Evolutionary conservation across 2,329 filamentous ascomycete species (phyloP).

Genomic region (Tolypocladium guangdongense): DNA sequence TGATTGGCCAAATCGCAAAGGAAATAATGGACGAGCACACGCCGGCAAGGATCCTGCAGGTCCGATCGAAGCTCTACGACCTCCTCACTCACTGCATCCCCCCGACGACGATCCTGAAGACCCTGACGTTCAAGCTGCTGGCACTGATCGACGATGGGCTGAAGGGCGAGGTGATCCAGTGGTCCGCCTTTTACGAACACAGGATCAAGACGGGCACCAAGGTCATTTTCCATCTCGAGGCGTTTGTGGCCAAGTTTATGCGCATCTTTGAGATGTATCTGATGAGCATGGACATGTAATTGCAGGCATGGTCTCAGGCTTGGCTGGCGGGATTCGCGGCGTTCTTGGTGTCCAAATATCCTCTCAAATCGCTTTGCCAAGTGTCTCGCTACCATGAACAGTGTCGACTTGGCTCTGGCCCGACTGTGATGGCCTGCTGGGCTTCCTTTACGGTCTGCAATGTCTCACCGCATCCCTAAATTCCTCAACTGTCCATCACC

Average conservation of each 20-base stretch:
- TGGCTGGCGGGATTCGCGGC: background rate
- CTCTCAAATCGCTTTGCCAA: background rate
- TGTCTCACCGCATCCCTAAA: background rate
- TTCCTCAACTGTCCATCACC: background rate
- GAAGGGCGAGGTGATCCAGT: slow-evolving; percentile 86
- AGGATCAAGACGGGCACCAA: slow-evolving; percentile 85
- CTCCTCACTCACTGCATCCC: slow-evolving; percentile 95
- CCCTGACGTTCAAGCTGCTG: slow-evolving; percentile 86
- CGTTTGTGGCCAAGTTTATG: slow-evolving; percentile 99
- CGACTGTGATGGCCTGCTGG: background rate
- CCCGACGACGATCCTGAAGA: slow-evolving; percentile 86
- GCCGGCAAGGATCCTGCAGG: slow-evolving; percentile 77
- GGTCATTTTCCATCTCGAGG: slow-evolving; percentile 95
- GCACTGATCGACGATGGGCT: slow-evolving; percentile 76
- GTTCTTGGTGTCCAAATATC: background rate
- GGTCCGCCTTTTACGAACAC: slow-evolving; percentile 97
- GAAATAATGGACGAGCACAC: slow-evolving; percentile 91
- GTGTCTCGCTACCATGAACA: background rate
- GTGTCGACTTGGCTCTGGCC: background rate
- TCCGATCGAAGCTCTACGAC: slow-evolving; percentile 92
- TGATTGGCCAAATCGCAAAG: slow-evolving; percentile 80
- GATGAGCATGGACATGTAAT: slow-evolving; percentile 74
- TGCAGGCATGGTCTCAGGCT: background rate
- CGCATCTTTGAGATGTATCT: slow-evolving; percentile 82
- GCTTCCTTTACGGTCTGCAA: background rate